Conservation (phyloP, 805 yeast species). For the Metschnikowia noctiluminum region DNA sequence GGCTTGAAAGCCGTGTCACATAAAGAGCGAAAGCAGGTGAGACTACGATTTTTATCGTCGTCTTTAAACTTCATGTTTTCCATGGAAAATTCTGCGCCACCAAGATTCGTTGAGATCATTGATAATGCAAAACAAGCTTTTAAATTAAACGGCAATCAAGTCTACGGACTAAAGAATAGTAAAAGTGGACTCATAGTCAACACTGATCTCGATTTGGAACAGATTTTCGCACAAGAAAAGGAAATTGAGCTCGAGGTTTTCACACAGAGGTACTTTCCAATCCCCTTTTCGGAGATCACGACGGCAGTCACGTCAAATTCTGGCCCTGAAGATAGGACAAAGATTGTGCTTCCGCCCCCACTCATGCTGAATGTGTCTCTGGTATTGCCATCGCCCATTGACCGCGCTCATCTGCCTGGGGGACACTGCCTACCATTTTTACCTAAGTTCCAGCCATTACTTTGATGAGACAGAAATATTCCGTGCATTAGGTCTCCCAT, state of each 20-base stretch:
- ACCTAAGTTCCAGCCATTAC: slow-evolving; percentile 18
- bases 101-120: slow-evolving; percentile 72
- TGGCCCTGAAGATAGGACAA: slow-evolving; percentile 18
- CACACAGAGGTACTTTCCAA: slow-evolving; percentile 31
- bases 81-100: slow-evolving; percentile 67
- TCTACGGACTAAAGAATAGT: slow-evolving; percentile 27
- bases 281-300: slow-evolving; percentile 37
- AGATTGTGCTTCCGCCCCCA: slow-evolving; percentile 36
- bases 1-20: not conserved
- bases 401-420: slow-evolving; percentile 5
- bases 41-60: slow-evolving; percentile 50
- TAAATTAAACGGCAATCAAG: slow-evolving; percentile 28
- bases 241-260: slow-evolving; percentile 37
- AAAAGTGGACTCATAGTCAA: slow-evolving; percentile 25
- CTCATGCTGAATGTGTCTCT: slow-evolving; percentile 18
- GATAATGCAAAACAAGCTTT: slow-evolving; percentile 77
- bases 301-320: slow-evolving; percentile 27
- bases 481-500: too few relatives aligned
- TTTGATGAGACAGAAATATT: not conserved
- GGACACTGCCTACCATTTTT: slow-evolving; percentile 6
- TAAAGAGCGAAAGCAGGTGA: slow-evolving; percentile 26
- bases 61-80: slow-evolving; percentile 65
- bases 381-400: slow-evolving; percentile 10
- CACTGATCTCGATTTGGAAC: slow-evolving; percentile 37
- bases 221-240: slow-evolving; percentile 30